Evolutionary conservation across 805 yeast species (phyloP).

Genomic region (Sugiyamaella americana): DNA sequence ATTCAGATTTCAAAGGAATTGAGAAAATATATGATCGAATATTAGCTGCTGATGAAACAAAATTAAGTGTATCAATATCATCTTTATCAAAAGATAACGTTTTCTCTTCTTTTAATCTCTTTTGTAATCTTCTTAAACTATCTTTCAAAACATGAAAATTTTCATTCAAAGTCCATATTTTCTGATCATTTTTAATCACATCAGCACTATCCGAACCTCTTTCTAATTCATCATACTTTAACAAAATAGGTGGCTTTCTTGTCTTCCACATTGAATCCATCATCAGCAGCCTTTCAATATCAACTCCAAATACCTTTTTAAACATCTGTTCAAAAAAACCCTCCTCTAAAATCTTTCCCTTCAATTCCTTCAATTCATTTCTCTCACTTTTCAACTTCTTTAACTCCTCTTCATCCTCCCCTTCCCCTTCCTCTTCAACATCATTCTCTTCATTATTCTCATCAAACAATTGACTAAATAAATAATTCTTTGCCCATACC

Average conservation of each 20-base stretch:
- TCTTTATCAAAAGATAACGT: slow-evolving; percentile 73
- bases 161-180: slow-evolving; percentile 56
- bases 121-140: slow-evolving; percentile 45
- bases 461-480: slow-evolving; percentile 72
- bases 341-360: slow-evolving; percentile 29
- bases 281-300: slow-evolving; percentile 63
- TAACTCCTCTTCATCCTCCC: slow-evolving; percentile 32
- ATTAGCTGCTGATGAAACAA: slow-evolving; percentile 82
- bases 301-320: slow-evolving; percentile 55
- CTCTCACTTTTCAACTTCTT: slow-evolving; percentile 31
- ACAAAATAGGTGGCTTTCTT: slow-evolving; percentile 61
- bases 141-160: slow-evolving; percentile 53
- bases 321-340: slow-evolving; percentile 32
- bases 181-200: slow-evolving; percentile 36
- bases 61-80: slow-evolving; percentile 83
- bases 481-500: slow-evolving; percentile 93
- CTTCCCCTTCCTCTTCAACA: slow-evolving; percentile 55
- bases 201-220: slow-evolving; percentile 16
- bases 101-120: slow-evolving; percentile 39
- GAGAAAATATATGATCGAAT: slow-evolving; percentile 64
- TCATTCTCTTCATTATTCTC: slow-evolving; percentile 60
- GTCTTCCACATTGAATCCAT: slow-evolving; percentile 77
- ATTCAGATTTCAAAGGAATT: slow-evolving; percentile 67
- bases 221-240: slow-evolving; percentile 34
- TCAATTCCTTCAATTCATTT: slow-evolving; percentile 32